Conservation (phyloP, 768 basidiomycete species). For the Rhodocollybia butyracea region DNA sequence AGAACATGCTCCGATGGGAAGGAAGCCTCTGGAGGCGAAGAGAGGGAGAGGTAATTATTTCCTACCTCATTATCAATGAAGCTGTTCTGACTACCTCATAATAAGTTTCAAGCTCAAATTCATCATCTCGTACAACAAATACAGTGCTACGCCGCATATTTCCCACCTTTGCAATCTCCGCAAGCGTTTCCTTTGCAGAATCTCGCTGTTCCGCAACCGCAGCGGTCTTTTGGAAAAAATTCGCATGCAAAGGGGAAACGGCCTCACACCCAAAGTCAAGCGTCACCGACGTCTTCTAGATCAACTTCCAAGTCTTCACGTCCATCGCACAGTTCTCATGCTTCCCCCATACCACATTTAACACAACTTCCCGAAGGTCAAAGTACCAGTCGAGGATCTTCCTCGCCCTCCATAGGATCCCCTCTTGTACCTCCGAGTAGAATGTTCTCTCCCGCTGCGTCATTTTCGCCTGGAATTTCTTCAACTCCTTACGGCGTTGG, state of each 20-base stretch:
- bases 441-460: slow-evolving; percentile 3
- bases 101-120: slow-evolving; percentile 52
- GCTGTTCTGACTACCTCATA: slow-evolving; percentile 3
- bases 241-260: neutral
- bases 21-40: slow-evolving; percentile 38
- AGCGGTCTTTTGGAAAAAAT: neutral
- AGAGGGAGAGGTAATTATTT: slow-evolving; percentile 50
- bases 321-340: neutral
- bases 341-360: neutral
- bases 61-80: slow-evolving; percentile 1
- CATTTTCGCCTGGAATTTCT: neutral
- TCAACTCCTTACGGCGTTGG: neutral
- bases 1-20: slow-evolving; percentile 51
- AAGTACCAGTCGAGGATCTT: neutral
- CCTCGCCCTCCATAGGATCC: slow-evolving; percentile 1
- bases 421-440: slow-evolving; percentile 3
- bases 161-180: slow-evolving; percentile 26
- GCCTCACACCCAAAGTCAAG: neutral
- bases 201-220: slow-evolving; percentile 9
- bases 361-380: neutral
- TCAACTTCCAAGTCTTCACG: slow-evolving; percentile 2
- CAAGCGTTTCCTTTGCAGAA: slow-evolving; percentile 22
- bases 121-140: slow-evolving; percentile 53
- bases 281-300: neutral
- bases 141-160: slow-evolving; percentile 41